A percentile compares a stretch with the other conserved stretches of the same genome.
Evolutionary conservation across 1,284 basidiomycete species (phyloP).

Genomic region (Bondarzewia mesenterica): DNA sequence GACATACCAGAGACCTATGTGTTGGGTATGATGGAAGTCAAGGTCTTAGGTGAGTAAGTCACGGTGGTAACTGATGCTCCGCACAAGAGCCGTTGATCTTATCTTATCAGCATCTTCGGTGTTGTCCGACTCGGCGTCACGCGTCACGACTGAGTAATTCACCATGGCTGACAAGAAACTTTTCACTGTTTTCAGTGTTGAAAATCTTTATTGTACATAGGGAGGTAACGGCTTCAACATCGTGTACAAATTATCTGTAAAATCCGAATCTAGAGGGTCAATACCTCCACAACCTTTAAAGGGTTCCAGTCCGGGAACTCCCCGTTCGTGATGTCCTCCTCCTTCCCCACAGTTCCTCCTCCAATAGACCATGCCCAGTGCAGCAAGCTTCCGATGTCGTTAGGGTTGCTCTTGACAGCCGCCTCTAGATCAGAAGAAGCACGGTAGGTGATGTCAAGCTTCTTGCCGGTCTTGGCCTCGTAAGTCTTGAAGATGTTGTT

Average conservation of each 20-base stretch:
- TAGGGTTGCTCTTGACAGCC: conserved; percentile 5
- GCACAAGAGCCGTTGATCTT: neutral
- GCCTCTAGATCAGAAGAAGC: conserved; percentile 8
- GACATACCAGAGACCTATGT: neutral
- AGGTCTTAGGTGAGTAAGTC: neutral
- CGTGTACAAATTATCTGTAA: neutral
- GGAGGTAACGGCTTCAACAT: neutral
- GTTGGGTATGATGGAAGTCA: neutral
- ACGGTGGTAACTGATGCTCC: no score
- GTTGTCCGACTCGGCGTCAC: no score
- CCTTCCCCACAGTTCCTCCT: conserved; percentile 8
- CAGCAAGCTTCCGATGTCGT: conserved; percentile 10
- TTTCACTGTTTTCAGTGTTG: neutral
- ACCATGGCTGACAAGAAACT: neutral
- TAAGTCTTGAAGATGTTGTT: conserved; percentile 12
- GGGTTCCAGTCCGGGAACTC: conserved; percentile 15
- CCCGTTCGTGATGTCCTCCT: conserved; percentile 7
- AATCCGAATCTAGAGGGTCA: neutral
- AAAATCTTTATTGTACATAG: neutral
- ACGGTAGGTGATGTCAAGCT: conserved; percentile 10
- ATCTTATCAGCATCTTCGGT: neutral
- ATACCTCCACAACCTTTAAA: conserved; percentile 10
- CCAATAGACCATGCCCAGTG: conserved; percentile 10
- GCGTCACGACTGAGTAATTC: no score
- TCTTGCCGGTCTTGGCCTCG: conserved; percentile 10